Evolutionary conservation across 306 rosid species (phyloP).

Genomic region (Inga oerstediana): DNA sequence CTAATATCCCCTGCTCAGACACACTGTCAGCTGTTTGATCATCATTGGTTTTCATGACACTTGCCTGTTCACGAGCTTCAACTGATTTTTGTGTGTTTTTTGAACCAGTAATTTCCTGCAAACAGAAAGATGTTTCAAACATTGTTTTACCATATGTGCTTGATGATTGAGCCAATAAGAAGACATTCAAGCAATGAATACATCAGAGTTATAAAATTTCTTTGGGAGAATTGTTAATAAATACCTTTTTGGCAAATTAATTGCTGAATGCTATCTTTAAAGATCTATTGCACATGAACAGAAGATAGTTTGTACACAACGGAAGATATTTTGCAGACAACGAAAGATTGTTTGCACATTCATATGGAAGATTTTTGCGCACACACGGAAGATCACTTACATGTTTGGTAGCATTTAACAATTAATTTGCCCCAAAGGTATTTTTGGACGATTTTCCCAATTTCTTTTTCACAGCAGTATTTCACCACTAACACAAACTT

Average conservation of each 20-base stretch:
- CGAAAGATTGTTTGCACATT: no score
- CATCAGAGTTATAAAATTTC: neutral
- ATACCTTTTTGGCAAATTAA: no score
- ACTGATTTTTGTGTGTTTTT: constrained; percentile 35
- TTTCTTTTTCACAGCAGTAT: neutral
- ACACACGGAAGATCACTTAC: no score
- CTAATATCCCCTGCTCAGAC: constrained; percentile 47
- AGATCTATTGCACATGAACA: no score
- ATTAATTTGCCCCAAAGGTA: no score
- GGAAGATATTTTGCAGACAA: no score
- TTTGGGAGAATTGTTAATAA: no score
- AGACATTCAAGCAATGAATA: constrained; percentile 15
- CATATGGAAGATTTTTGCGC: no score
- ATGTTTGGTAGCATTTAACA: no score
- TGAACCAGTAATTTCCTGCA: constrained; percentile 51
- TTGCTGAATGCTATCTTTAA: no score
- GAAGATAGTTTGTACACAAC: no score
- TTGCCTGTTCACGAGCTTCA: constrained; percentile 34
- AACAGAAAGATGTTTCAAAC: constrained; percentile 19
- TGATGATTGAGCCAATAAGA: constrained; percentile 9
- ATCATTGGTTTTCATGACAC: constrained; percentile 31
- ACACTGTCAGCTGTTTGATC: constrained; percentile 36
- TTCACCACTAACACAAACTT: neutral
- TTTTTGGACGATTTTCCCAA: neutral
- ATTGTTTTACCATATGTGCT: neutral